Conservation (phyloP, 1,284 basidiomycete species). For the Sporisorium reilianum region DNA sequence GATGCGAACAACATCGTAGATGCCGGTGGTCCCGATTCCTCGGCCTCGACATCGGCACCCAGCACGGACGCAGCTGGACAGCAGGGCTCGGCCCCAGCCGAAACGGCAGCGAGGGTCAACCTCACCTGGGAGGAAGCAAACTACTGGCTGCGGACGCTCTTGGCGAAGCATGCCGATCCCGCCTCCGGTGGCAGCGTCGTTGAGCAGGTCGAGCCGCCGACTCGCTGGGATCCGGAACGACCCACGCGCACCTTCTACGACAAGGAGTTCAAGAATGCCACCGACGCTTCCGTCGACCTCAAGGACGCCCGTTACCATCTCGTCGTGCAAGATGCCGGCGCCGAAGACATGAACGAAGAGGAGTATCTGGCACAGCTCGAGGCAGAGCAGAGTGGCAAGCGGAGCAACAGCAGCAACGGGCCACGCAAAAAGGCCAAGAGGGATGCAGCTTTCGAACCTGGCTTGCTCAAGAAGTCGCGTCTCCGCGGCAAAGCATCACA, state of each 20-base stretch:
- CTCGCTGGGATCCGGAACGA: constrained; percentile 46
- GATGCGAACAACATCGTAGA: not conserved
- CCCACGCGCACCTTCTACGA: constrained; percentile 48
- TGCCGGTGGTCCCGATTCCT: not conserved
- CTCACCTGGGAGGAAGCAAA: constrained; percentile 48
- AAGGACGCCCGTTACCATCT: constrained; percentile 45
- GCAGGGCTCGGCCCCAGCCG: constrained; percentile 12
- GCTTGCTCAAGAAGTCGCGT: constrained; percentile 47
- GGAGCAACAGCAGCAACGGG: not conserved
- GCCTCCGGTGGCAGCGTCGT: not conserved
- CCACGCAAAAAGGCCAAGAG: constrained; percentile 21
- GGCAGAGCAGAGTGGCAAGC: constrained; percentile 11
- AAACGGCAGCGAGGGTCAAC: constrained; percentile 16
- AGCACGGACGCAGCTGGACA: not conserved
- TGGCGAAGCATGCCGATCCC: constrained; percentile 21
- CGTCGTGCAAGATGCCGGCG: constrained; percentile 45
- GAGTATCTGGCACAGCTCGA: constrained; percentile 33
- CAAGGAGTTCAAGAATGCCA: constrained; percentile 46
- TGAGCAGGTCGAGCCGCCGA: constrained; percentile 15
- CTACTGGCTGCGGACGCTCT: constrained; percentile 38
- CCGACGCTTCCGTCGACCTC: constrained; percentile 39
- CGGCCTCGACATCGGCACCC: not conserved
- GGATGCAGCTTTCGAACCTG: constrained; percentile 23
- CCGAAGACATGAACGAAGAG: constrained; percentile 39
- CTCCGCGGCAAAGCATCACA: constrained; percentile 48